These are phyloP conservation scores for Gossypium anomalum DNA, from an alignment of 345 rosid species.

Conservation along the genomic window DNA sequence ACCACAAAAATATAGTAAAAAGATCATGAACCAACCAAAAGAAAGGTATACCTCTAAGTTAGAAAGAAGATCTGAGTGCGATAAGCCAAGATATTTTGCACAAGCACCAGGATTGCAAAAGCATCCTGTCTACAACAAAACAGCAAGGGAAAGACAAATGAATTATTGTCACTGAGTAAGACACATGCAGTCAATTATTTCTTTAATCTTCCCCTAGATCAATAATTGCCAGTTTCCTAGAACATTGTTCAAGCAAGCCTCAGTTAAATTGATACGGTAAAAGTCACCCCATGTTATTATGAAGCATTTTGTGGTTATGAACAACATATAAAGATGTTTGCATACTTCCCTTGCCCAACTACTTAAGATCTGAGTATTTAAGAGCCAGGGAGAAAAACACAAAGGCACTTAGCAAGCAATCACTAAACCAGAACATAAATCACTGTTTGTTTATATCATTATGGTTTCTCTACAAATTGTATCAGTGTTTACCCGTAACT, in stretches of 20 bases:
- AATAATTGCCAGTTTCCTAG: not conserved
- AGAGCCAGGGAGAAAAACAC: not conserved
- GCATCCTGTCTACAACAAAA: constrained; percentile 89
- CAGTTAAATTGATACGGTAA: not conserved
- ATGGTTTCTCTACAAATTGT: constrained; percentile 4
- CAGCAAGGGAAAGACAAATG: constrained; percentile 10
- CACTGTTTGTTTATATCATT: not conserved
- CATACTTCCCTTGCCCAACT: not conserved
- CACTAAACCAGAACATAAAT: not conserved
- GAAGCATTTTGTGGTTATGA: not conserved
- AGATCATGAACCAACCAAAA: not conserved
- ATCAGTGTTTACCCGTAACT: constrained; percentile 70
- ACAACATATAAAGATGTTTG: constrained; percentile 1
- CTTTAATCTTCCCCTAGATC: not conserved
- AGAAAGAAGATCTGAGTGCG: constrained; percentile 78
- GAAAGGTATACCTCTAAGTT: constrained; percentile 63
- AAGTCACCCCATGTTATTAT: not conserved
- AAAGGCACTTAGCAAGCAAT: not conserved
- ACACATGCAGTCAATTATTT: not conserved
- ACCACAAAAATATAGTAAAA: not conserved
- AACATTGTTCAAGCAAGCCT: not conserved
- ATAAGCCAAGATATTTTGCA: constrained; percentile 83
- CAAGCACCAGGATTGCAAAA: constrained; percentile 99
- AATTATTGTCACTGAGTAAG: constrained; percentile 18
- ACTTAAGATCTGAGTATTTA: not conserved